Base-by-base conservation (phyloP, 768 basidiomycete species). In the Trametes cingulata region DNA sequence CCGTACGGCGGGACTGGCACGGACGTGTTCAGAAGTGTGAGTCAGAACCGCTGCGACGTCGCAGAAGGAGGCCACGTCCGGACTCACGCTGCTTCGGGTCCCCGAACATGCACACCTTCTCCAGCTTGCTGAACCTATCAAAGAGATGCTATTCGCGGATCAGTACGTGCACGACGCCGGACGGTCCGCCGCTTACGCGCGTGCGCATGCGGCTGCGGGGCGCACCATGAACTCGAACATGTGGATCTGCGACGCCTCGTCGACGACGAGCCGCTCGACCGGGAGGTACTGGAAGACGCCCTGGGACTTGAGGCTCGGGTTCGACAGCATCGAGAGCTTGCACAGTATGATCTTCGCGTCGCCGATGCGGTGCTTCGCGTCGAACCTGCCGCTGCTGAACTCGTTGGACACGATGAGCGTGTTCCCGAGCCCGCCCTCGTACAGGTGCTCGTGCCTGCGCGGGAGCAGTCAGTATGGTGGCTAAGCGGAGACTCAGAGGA, bases 391-490 rank as follows among this genome's bases (percentile, higher is more conserved):
- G 2, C 25, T 56, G 2, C 35, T 22, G 52, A 79, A 73, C 0
- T 39, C 46, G 36, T 78, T 76, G 1, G 77, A 73, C 19, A 72
- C 68, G 41, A 83, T 76, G 39, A 84, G 50, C 22, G 73, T 69
- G 0, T 24, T 15, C 20, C 69, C 62, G 14, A 82, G 62, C 8
- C 8, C 19, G 17, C 69, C 33, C 15, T 68, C 61, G 61, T 83
- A 84, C 0, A 82, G 69, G 62, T 82, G 77, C 53, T 84, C 82
- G 27, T 84, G 82, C 82, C 82, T 82, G 41, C 14, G 13, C 17
- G n/a, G 49, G n/a, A n/a, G n/a, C n/a, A n/a, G n/a, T n/a, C n/a
- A n/a, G n/a, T n/a, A n/a, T n/a, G n/a, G n/a, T n/a, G n/a, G n/a
- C n/a, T n/a, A n/a, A n/a, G n/a, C n/a, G n/a, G n/a, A n/a, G n/a